Evolutionary conservation across 2,329 filamentous ascomycete species (phyloP).

Genomic region (Alternaria sp.): DNA sequence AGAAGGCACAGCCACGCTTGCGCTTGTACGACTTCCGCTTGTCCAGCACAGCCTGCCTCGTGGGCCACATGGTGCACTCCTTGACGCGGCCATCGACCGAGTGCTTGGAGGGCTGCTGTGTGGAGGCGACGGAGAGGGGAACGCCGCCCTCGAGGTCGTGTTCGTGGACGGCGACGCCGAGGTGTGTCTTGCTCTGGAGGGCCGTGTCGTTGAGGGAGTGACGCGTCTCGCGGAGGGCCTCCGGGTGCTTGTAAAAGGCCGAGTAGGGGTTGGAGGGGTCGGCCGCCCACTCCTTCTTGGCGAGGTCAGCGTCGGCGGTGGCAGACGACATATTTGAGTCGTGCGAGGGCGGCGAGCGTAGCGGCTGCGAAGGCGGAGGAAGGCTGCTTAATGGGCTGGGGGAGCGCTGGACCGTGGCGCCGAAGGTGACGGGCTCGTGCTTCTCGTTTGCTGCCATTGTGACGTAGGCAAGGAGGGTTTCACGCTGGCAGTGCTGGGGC

Average conservation of each 20-base stretch:
- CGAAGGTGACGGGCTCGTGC: constrained; percentile 50
- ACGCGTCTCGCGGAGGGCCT: constrained; percentile 52
- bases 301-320: constrained; percentile 37
- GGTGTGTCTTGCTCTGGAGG: constrained; percentile 40
- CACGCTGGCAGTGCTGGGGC: constrained; percentile 11
- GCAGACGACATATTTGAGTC: constrained; percentile 42
- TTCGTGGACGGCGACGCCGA: constrained; percentile 42
- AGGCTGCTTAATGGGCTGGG: constrained; percentile 22
- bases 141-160: constrained; percentile 50
- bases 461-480: constrained; percentile 18
- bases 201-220: constrained; percentile 48
- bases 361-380: constrained; percentile 19
- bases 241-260: constrained; percentile 57
- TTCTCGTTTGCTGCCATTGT: constrained; percentile 41
- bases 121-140: constrained; percentile 49
- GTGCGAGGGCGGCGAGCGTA: constrained; percentile 42
- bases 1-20: constrained; percentile 49
- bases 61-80: constrained; percentile 61
- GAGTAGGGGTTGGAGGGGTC: constrained; percentile 53
- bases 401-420: constrained; percentile 49
- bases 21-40: constrained; percentile 50
- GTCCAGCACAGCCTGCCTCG: constrained; percentile 55
- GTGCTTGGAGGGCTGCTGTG: constrained; percentile 47
- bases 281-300: constrained; percentile 37
- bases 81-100: constrained; percentile 52